Evolutionary conservation across 768 basidiomycete species (phyloP), one percentile per base, ranked within the genome.

Genomic region (Albatrellus ellisii): DNA sequence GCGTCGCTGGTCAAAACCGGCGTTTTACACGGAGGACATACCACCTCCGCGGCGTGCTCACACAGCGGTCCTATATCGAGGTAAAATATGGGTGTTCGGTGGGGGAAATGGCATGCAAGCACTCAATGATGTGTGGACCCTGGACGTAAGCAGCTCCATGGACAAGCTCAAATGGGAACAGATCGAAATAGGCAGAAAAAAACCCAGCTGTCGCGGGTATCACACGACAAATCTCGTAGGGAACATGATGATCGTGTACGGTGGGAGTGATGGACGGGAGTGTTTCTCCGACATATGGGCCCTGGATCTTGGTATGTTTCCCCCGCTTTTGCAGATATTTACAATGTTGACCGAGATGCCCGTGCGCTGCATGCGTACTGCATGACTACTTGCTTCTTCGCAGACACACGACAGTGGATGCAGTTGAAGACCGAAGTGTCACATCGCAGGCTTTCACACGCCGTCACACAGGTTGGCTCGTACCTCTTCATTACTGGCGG

Each of bases 31-130:
- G 11, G 28, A 48, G 31, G 42, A 50, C 5, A 15, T 54, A 3
- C 60, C 60, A 4, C 57, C 61, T 7, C 77, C 81, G 2, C 76
- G 92, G 7, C 77, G 92, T 21, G 90, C 92, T 1, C 92, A 97
- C 58, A 86, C 88, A 0, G 75, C 87, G 1, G 82, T 91, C 11
- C 61, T 77, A 17, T 79, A 88, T 53, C 63, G 65, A 22, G 68
- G 70, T 44, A 79, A 73, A 54, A 70, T 97, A 0, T 87, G 84
- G 66, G 61, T 95, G 3, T 95, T 94, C 52, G 92, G 90, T 6
- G 90, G 92, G n/a, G 91, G 92, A 2, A 92, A 89, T 45, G 92
- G 92, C 0, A 66, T 81, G 63, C 73, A 73, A n/a, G 90, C 92
- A 0, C 66, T 95, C 42, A 86, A 87, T 51, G 91, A 95, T 57